A percentile compares a stretch with the other conserved stretches of the same genome.
Evolutionary conservation across 192 early-diverging fungal genomes (phyloP).

Genomic region (Spizellomyces sp.): DNA sequence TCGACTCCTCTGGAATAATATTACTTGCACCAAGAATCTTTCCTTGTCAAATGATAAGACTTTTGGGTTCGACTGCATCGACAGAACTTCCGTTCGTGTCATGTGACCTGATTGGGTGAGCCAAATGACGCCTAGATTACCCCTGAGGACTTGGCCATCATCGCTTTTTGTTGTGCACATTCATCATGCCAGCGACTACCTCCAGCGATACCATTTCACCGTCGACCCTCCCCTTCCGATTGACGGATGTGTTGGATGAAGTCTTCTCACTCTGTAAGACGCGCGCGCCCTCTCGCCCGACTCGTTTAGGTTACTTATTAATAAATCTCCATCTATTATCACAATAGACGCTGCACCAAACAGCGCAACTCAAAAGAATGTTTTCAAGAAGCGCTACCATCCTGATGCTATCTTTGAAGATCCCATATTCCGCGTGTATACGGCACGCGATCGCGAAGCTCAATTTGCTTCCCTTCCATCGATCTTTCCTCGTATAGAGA

Average conservation of each 20-base stretch:
- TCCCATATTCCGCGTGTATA: constrained; percentile 12
- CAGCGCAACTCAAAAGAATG: constrained; percentile 18
- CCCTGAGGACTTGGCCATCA: too few species aligned
- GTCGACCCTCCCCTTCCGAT: background rate
- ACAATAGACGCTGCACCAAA: constrained; percentile 26
- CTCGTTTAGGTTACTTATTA: background rate
- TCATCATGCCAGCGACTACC: too few species aligned
- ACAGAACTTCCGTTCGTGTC: too few species aligned
- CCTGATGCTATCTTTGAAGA: constrained; percentile 23
- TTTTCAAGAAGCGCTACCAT: constrained; percentile 2
- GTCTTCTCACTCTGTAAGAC: constrained; percentile 16
- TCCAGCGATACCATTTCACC: background rate
- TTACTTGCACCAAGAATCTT: too few species aligned
- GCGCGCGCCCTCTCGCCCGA: background rate
- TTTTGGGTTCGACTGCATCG: too few species aligned
- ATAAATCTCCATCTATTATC: background rate
- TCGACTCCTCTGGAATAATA: too few species aligned
- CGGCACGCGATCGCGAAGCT: constrained; percentile 15
- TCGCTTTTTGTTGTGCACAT: too few species aligned
- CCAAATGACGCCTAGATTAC: too few species aligned
- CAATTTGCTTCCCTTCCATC: constrained; percentile 22
- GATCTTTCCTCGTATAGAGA: constrained; percentile 17
- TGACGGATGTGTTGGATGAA: constrained; percentile 4
- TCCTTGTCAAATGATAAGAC: too few species aligned
- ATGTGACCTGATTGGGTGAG: too few species aligned